These are phyloP conservation scores for Podospora conica DNA, from an alignment of 495 filamentous ascomycete genomes.

Conservation along the genomic window DNA sequence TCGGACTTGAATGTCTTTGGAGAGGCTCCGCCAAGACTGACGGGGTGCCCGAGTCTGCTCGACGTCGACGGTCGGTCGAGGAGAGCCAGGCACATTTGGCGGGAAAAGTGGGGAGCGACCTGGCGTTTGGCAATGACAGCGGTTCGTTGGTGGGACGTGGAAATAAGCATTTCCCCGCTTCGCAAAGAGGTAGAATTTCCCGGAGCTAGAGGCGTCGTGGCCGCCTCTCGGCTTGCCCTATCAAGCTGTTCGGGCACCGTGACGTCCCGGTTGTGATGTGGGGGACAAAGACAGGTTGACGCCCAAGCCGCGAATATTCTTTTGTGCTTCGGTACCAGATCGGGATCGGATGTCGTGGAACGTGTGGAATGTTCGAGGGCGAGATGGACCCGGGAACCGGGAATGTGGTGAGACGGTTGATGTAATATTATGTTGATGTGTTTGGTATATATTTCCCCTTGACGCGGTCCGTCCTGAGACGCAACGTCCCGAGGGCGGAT, in stretches of 20 bases:
- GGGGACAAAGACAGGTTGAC: neutral
- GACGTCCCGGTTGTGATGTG: no score
- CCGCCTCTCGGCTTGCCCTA: neutral
- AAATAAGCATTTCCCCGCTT: neutral
- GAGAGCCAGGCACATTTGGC: no score
- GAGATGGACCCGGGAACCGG: neutral
- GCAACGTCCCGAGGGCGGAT: neutral
- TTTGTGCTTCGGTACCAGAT: neutral
- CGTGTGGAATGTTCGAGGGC: neutral
- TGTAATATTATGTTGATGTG: no score
- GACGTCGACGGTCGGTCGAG: no score
- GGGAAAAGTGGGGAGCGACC: no score
- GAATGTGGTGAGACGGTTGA: neutral
- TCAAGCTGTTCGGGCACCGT: neutral
- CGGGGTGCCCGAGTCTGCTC: no score
- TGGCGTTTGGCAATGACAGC: no score
- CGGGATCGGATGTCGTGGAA: neutral
- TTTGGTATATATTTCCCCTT: no score
- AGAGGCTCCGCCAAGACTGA: no score
- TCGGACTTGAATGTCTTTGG: no score
- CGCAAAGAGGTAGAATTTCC: neutral
- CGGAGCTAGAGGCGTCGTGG: neutral
- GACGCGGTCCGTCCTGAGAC: neutral
- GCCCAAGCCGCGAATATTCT: neutral
- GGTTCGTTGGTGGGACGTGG: neutral